These are phyloP conservation scores for Xylariales sp. DNA, from an alignment of 2,329 filamentous ascomycete genomes.

Conservation along the genomic window DNA sequence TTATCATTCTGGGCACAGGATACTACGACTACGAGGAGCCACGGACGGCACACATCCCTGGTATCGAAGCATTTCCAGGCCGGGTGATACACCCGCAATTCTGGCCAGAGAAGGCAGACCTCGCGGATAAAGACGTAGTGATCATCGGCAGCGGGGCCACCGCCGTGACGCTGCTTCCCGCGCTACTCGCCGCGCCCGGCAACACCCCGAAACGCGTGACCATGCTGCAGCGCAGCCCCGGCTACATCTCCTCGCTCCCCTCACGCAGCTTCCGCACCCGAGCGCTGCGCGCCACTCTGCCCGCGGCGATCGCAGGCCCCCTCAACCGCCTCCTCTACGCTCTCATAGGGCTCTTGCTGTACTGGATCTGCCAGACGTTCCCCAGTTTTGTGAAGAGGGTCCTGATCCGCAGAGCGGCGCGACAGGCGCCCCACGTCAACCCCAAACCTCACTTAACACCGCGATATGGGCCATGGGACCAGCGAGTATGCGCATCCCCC, in stretches of 20 bases:
- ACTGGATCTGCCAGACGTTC: constrained; percentile 40
- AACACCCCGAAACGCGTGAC: constrained; percentile 64
- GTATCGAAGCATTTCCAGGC: constrained; percentile 56
- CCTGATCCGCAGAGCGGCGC: constrained; percentile 34
- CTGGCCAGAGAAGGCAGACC: constrained; percentile 68
- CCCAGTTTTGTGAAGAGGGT: constrained; percentile 40
- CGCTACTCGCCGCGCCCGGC: no score
- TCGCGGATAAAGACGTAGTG: constrained; percentile 62
- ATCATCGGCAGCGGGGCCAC: constrained; percentile 78
- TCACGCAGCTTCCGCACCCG: constrained; percentile 6
- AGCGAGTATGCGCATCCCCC: constrained; percentile 58
- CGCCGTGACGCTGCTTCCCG: constrained; percentile 71
- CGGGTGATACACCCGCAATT: constrained; percentile 62
- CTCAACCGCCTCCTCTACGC: background rate
- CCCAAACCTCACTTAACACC: constrained; percentile 53
- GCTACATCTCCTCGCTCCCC: constrained; percentile 60
- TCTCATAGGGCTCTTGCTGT: constrained; percentile 6
- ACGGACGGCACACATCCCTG: constrained; percentile 50
- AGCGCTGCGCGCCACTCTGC: constrained; percentile 4
- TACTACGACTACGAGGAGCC: constrained; percentile 63
- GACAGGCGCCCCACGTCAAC: constrained; percentile 45
- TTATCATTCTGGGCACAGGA: constrained; percentile 55
- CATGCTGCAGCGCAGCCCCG: constrained; percentile 77
- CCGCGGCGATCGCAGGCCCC: constrained; percentile 4
- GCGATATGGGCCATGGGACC: constrained; percentile 58